Percentiles rank a stretch among this genome's conserved stretches.
Evolutionary conservation across 1,139 yeast genomes (phyloP).

Genomic region (Kurtzmaniella quercitrusa): DNA sequence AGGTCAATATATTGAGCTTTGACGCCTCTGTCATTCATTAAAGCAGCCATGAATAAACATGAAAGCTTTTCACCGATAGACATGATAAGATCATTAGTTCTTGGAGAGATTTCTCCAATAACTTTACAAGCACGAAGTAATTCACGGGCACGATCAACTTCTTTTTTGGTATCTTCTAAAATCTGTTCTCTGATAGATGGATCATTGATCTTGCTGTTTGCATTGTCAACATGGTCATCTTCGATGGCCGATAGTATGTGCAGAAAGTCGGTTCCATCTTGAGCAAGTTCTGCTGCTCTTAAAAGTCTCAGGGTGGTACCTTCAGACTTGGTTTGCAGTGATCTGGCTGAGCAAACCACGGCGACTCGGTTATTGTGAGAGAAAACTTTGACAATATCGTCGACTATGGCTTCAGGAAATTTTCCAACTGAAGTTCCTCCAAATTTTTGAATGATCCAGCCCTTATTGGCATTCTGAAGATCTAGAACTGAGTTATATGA

Average conservation of each 20-base stretch:
- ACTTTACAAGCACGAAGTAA: constrained; percentile 82
- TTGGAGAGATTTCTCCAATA: constrained; percentile 85
- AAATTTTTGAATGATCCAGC: constrained; percentile 91
- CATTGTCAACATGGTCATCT: constrained; percentile 75
- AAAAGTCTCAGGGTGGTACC: constrained; percentile 90
- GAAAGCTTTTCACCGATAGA: constrained; percentile 91
- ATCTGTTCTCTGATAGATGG: constrained; percentile 43
- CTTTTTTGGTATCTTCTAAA: constrained; percentile 54
- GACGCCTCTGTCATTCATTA: constrained; percentile 77
- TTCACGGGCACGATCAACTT: constrained; percentile 64
- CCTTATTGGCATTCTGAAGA: constrained; percentile 24
- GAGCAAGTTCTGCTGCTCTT: constrained; percentile 75
- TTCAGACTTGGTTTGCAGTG: constrained; percentile 84
- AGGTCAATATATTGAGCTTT: constrained; percentile 77
- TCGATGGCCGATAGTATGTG: constrained; percentile 58
- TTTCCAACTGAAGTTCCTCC: constrained; percentile 99
- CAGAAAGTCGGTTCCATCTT: constrained; percentile 50
- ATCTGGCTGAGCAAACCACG: constrained; percentile 93
- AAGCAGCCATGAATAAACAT: constrained; percentile 81
- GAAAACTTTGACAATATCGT: constrained; percentile 72
- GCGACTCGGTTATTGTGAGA: constrained; percentile 69
- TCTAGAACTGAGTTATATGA: constrained; percentile 45
- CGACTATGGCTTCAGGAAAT: constrained; percentile 79
- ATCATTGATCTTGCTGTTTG: constrained; percentile 50
- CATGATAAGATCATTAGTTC: constrained; percentile 87